Evolutionary conservation across 805 yeast genomes (phyloP).

Genomic region (Torulaspora maleeae): DNA sequence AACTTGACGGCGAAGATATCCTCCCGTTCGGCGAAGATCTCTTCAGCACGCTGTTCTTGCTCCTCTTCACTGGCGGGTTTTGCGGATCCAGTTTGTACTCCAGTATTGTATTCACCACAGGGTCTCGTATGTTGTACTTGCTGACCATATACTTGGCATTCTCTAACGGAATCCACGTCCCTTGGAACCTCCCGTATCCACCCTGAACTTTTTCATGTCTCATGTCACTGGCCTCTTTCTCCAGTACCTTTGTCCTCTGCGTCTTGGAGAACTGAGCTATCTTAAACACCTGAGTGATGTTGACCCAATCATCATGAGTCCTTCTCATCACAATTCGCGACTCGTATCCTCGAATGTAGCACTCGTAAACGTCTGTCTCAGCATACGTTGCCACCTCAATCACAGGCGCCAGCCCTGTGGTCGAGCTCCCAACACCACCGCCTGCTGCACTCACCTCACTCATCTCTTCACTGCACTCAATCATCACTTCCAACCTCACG

Average conservation of each 20-base stretch:
- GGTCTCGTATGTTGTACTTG: constrained; percentile 47
- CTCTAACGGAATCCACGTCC: constrained; percentile 76
- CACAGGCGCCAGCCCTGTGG: constrained; percentile 18
- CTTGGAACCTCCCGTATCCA: constrained; percentile 81
- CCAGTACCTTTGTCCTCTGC: constrained; percentile 69
- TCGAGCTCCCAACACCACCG: background rate
- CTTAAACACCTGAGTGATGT: constrained; percentile 76
- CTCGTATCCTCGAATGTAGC: constrained; percentile 52
- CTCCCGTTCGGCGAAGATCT: constrained; percentile 32
- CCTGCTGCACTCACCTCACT: background rate
- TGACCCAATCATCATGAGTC: constrained; percentile 88
- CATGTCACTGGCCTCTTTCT: constrained; percentile 66
- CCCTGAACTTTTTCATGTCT: constrained; percentile 79
- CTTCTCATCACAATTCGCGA: constrained; percentile 63
- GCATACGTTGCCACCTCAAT: constrained; percentile 45
- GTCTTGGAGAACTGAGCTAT: constrained; percentile 76
- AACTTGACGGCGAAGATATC: constrained; percentile 34
- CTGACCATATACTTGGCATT: constrained; percentile 57
- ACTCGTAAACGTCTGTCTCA: constrained; percentile 53
- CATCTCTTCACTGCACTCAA: background rate
- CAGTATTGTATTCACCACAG: constrained; percentile 47
- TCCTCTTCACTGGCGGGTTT: constrained; percentile 42
- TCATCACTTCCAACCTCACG: background rate
- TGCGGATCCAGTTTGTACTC: constrained; percentile 48
- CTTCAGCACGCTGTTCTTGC: constrained; percentile 34